Conservation (phyloP, 2,329 filamentous ascomycete genomes). For the Dactylonectria macrodidyma region DNA sequence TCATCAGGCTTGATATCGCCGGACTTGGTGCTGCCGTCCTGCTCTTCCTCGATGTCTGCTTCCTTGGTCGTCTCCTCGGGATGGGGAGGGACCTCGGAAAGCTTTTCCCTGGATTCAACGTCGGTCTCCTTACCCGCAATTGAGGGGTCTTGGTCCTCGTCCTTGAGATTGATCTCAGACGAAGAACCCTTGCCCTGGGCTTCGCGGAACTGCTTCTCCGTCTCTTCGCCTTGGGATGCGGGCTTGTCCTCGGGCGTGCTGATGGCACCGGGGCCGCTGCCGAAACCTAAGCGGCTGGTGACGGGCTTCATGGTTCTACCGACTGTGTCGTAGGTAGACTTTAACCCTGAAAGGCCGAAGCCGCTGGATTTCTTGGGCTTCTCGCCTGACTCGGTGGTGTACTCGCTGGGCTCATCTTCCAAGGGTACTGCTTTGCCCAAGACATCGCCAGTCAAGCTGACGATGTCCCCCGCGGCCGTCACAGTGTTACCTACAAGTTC, state of each 20-base stretch:
- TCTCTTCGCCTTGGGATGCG: constrained; percentile 32
- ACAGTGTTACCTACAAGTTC: constrained; percentile 60
- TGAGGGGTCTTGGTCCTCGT: constrained; percentile 38
- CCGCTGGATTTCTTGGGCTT: constrained; percentile 51
- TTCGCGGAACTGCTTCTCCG: constrained; percentile 33
- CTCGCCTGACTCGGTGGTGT: constrained; percentile 54
- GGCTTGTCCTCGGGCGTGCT: constrained; percentile 15
- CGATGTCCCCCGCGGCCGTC: constrained; percentile 53
- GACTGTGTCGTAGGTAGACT: too few species aligned
- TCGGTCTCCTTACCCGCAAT: constrained; percentile 16
- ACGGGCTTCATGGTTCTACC: constrained; percentile 38
- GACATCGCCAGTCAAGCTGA: constrained; percentile 57
- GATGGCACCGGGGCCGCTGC: constrained; percentile 37
- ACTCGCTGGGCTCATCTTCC: constrained; percentile 55
- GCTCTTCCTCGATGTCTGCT: constrained; percentile 18
- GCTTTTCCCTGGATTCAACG: constrained; percentile 25
- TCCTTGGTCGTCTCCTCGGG: constrained; percentile 37
- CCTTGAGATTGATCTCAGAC: constrained; percentile 31
- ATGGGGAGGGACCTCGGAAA: constrained; percentile 32
- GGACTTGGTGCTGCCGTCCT: constrained; percentile 23
- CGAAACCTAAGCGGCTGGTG: constrained; percentile 37
- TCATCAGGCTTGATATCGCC: constrained; percentile 25
- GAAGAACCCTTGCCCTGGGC: constrained; percentile 12
- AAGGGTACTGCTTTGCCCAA: constrained; percentile 57
- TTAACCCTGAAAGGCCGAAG: constrained; percentile 33